phyloP scores from a whole-genome alignment of 805 yeast genomes.

The Candida multigemmis region DNA sequence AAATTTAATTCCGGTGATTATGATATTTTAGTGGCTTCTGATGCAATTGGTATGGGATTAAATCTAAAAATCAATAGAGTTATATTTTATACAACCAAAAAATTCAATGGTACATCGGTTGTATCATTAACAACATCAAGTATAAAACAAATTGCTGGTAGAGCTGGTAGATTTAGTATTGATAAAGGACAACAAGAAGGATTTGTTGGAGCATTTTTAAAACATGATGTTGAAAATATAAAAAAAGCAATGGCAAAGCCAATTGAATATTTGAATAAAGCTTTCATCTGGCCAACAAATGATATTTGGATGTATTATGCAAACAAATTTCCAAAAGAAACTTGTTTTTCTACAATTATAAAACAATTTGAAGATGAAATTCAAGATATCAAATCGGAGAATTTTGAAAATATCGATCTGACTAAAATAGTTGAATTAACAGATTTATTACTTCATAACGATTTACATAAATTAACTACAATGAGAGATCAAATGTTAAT shows the following conservation, averaged over 20 bases:
- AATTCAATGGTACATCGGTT: slow-evolving; percentile 58
- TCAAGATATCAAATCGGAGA: slow-evolving; percentile 7
- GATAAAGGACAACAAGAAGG: slow-evolving; percentile 30
- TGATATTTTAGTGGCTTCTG: slow-evolving; percentile 87
- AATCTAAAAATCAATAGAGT: slow-evolving; percentile 78
- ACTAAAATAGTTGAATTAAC: slow-evolving; percentile 25
- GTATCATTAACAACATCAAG: slow-evolving; percentile 50
- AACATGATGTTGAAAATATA: slow-evolving; percentile 36
- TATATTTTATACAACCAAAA: slow-evolving; percentile 57
- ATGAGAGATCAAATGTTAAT: slow-evolving; percentile 50
- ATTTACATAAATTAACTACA: slow-evolving; percentile 17
- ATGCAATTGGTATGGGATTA: slow-evolving; percentile 97
- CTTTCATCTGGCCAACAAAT: slow-evolving; percentile 76
- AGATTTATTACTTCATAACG: slow-evolving; percentile 30
- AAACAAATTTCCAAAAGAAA: slow-evolving; percentile 46
- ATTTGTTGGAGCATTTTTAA: slow-evolving; percentile 44
- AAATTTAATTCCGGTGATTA: slow-evolving; percentile 71
- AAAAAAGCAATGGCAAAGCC: slow-evolving; percentile 40
- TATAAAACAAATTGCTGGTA: slow-evolving; percentile 88
- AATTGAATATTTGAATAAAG: slow-evolving; percentile 44
- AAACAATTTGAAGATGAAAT: slow-evolving; percentile 37
- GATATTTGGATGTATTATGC: slow-evolving; percentile 59
- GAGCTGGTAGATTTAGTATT: slow-evolving; percentile 76
- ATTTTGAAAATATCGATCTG: slow-evolving; percentile 29
- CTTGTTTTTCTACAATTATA: slow-evolving; percentile 38